phyloP scores from a whole-genome alignment of 441 rosid species.

The Pelargonium citronellum region DNA sequence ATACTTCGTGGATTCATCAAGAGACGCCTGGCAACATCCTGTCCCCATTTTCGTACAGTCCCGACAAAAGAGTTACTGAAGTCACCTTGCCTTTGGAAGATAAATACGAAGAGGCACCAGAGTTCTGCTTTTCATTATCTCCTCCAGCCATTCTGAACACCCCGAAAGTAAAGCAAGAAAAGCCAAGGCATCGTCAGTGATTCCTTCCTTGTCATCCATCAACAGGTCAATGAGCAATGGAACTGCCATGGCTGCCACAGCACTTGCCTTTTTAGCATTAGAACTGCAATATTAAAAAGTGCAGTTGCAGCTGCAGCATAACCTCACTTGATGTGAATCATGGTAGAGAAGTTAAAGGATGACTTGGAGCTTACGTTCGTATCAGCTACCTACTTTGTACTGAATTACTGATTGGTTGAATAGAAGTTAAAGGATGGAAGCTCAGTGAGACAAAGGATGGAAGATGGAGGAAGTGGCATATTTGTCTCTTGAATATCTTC shows the following conservation, averaged over 20 bases:
- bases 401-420: constrained; percentile 38
- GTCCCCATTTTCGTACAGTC: constrained; percentile 56
- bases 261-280: constrained; percentile 40
- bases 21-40: constrained; percentile 43
- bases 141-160: constrained; percentile 42
- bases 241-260: constrained; percentile 38
- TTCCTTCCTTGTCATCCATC: constrained; percentile 63
- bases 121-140: constrained; percentile 38
- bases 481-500: constrained; percentile 45
- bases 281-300: constrained; percentile 43
- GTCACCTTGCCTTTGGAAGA: constrained; percentile 61
- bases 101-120: constrained; percentile 49
- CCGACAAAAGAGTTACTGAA: constrained; percentile 50
- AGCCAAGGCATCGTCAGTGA: constrained; percentile 56
- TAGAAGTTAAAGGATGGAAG: constrained; percentile 54
- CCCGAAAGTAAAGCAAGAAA: constrained; percentile 41
- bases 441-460: constrained; percentile 50
- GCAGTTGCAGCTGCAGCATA: constrained; percentile 48
- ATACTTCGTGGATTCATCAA: constrained; percentile 55
- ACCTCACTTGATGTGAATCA: constrained; percentile 36
- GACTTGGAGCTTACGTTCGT: constrained; percentile 10
- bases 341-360: constrained; percentile 49
- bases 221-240: constrained; percentile 50
- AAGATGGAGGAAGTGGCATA: constrained; percentile 50
- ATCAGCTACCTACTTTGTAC: constrained; percentile 8